Conservation (phyloP, 2,329 filamentous ascomycete species). For the Juglanconis sp. region DNA sequence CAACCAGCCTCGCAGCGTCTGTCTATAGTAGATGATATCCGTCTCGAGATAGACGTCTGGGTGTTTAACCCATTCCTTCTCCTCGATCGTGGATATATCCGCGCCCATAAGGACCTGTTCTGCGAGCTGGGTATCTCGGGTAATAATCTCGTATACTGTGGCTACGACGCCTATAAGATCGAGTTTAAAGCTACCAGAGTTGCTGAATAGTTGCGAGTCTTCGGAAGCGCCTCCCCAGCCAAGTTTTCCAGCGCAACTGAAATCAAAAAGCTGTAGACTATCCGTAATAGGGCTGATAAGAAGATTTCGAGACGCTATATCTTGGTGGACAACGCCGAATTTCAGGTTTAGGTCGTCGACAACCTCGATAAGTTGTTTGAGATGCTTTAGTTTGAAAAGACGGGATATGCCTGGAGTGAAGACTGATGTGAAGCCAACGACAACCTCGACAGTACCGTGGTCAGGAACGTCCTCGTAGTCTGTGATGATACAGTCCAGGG, state of each 20-base stretch:
- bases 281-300: constrained; percentile 32
- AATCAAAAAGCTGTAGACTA: constrained; percentile 34
- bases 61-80: constrained; percentile 1
- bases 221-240: neutral
- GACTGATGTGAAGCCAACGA: constrained; percentile 23
- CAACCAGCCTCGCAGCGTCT: constrained; percentile 25
- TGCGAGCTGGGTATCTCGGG: constrained; percentile 24
- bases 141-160: constrained; percentile 33
- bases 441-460: neutral
- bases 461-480: neutral
- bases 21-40: neutral
- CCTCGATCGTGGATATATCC: constrained; percentile 9
- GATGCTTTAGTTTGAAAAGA: constrained; percentile 33
- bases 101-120: constrained; percentile 24
- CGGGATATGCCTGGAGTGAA: constrained; percentile 32
- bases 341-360: constrained; percentile 37
- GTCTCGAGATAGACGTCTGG: neutral
- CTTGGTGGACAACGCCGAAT: constrained; percentile 36
- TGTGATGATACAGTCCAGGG: neutral
- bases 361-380: constrained; percentile 33
- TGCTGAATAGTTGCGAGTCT: neutral
- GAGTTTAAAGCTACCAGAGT: constrained; percentile 21
- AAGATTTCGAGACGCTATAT: constrained; percentile 36
- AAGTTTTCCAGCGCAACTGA: constrained; percentile 23
- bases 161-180: constrained; percentile 34